Evolutionary conservation across 2,329 filamentous ascomycete genomes (phyloP), one percentile per base, ranked within the genome.

Genomic region (Fusarium sp.): DNA sequence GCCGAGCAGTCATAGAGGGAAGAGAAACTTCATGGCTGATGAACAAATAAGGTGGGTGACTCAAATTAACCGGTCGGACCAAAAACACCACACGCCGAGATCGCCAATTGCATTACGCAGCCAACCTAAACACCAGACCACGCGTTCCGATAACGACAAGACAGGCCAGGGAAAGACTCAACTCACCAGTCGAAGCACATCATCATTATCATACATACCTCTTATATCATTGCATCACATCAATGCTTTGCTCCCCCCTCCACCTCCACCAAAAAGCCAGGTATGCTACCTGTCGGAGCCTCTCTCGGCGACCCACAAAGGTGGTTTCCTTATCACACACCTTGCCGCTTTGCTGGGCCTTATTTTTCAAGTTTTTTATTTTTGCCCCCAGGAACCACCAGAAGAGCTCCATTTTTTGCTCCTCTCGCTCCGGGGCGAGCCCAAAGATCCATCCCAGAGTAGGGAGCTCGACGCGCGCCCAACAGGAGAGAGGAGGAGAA

Each of bases 221-320:
- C 38, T 58, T 59, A 65, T 65, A 70, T 58, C 44, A 58, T 67
- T 38, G 33, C 42, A 11, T 58, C 33, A 38, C 23, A 62, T 46
- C 42, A 57, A 53, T 49, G 33, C 55, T 29, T 29, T 10, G 25
- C 25, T 27, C 25, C 25, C 25, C 23, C 25, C 27, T 29, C 27
- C 27, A 11, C 36, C 42, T 29, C 53, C 58, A 38, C 49, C 36
- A 49, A 10, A 38, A 16, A n/a, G 14, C 36, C 42, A 25, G 67
- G 65, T 36, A 71, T 62, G 71, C 67, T 67, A 58, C 57, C 27
- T 40, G 23, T 25, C 38, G 18, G 53, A 75, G 73, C 71, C 73
- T 74, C 68, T 73, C 65, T 75, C 74, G 73, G 73, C 73, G 75
- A 74, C 73, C 74, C 75, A 76, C 74, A 65, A 27, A 49, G 61